These are phyloP conservation scores for Candida mattraensis DNA, from an alignment of 805 yeast genomes.

Conservation along the genomic window DNA sequence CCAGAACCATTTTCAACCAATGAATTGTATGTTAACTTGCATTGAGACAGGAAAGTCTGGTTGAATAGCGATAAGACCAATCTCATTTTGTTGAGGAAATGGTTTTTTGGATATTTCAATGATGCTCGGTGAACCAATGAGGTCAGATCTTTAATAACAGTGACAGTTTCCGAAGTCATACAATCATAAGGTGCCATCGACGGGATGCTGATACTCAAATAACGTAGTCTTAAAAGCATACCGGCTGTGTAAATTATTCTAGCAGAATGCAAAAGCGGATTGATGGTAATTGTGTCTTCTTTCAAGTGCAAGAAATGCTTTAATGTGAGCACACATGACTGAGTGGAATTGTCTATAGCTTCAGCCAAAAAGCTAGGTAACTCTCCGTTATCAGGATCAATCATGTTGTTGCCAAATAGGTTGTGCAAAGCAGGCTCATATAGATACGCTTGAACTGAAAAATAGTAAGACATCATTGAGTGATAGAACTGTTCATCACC, in stretches of 20 bases:
- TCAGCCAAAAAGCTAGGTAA: constrained; percentile 34
- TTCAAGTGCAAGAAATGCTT: constrained; percentile 47
- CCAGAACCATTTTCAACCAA: constrained; percentile 4
- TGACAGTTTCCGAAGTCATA: constrained; percentile 46
- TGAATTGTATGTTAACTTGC: constrained; percentile 29
- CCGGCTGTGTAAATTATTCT: constrained; percentile 67
- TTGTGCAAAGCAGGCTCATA: constrained; percentile 49
- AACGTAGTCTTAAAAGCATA: constrained; percentile 56
- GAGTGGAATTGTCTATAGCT: constrained; percentile 51
- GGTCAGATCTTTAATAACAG: constrained; percentile 26
- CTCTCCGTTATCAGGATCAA: constrained; percentile 10
- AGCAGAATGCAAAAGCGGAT: constrained; percentile 58
- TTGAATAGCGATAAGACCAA: constrained; percentile 57
- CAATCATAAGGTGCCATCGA: constrained; percentile 41
- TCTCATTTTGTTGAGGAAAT: constrained; percentile 51
- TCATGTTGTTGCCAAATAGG: constrained; percentile 15
- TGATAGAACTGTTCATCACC: constrained; percentile 37
- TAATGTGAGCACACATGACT: constrained; percentile 52
- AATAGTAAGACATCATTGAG: constrained; percentile 47
- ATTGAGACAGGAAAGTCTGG: constrained; percentile 61
- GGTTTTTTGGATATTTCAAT: constrained; percentile 43
- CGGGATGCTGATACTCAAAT: constrained; percentile 54
- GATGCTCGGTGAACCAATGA: constrained; percentile 30
- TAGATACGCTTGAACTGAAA: constrained; percentile 65
- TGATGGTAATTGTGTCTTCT: constrained; percentile 47